Conservation (phyloP, 768 basidiomycete species). For the Leccinum broughii region DNA sequence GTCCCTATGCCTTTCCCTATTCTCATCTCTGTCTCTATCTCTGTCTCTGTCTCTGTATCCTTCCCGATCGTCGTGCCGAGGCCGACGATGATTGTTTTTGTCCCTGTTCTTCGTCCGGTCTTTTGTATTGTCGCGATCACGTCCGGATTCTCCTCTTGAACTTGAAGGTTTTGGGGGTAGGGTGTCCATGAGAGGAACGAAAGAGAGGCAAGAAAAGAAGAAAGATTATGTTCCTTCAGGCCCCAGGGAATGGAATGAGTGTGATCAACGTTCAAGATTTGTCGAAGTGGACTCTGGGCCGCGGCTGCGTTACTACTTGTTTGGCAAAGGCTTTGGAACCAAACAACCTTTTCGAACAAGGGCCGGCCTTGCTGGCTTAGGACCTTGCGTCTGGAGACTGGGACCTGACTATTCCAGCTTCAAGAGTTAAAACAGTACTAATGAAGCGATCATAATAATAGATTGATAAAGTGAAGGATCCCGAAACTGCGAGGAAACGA, state of each 20-base stretch:
- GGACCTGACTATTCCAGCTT: too few relatives aligned
- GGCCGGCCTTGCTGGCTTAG: too few relatives aligned
- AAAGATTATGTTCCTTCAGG: not conserved
- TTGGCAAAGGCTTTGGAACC: too few relatives aligned
- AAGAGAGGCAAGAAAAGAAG: not conserved
- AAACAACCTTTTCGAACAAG: too few relatives aligned
- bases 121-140: conserved; percentile 13
- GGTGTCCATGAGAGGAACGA: conserved; percentile 16
- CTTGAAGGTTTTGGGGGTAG: conserved; percentile 22
- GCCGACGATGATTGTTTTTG: conserved; percentile 7
- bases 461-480: too few relatives aligned
- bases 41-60: conserved; percentile 3
- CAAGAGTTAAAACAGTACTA: too few relatives aligned
- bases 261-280: too few relatives aligned
- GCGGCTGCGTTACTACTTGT: too few relatives aligned
- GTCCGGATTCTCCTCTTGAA: conserved; percentile 16
- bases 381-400: too few relatives aligned
- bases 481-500: too few relatives aligned
- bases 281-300: not conserved
- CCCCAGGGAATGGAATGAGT: not conserved
- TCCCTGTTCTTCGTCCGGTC: conserved; percentile 11
- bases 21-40: conserved; percentile 2
- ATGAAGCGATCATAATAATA: too few relatives aligned
- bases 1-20: conserved; percentile 1
- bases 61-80: conserved; percentile 11